Evolutionary conservation across 306 rosid species (phyloP).

Genomic region (Acacia acuminata): DNA sequence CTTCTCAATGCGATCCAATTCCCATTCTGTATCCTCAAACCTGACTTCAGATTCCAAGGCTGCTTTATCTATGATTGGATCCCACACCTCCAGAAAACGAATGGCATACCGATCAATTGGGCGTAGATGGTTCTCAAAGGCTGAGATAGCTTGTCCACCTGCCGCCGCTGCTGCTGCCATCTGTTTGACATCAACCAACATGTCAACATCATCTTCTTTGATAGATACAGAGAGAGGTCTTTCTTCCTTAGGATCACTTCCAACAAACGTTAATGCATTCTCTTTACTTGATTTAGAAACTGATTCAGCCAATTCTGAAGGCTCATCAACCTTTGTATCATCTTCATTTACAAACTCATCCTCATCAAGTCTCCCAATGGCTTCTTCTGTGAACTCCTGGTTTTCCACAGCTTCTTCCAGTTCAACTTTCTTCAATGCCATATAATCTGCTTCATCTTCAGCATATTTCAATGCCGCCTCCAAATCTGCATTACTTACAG

Average conservation of each 20-base stretch:
- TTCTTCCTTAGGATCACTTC: slow-evolving; percentile 61
- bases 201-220: slow-evolving; percentile 84
- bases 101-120: slow-evolving; percentile 95
- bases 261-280: slow-evolving; percentile 43
- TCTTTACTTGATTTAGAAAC: slow-evolving; percentile 59
- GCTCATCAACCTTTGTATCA: slow-evolving; percentile 73
- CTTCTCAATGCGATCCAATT: slow-evolving; percentile 90
- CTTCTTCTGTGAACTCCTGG: slow-evolving; percentile 97
- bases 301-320: slow-evolving; percentile 57
- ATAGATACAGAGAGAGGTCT: slow-evolving; percentile 48
- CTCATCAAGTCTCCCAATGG: slow-evolving; percentile 89
- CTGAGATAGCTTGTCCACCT: slow-evolving; percentile 82
- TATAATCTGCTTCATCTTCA: slow-evolving; percentile 98
- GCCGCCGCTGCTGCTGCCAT: slow-evolving; percentile 98
- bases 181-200: slow-evolving; percentile 93
- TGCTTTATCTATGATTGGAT: slow-evolving; percentile 88
- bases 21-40: slow-evolving; percentile 98
- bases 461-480: slow-evolving; percentile 91
- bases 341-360: slow-evolving; percentile 90
- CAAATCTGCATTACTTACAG: slow-evolving; percentile 81
- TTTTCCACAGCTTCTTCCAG: slow-evolving; percentile 97
- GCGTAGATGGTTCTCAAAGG: slow-evolving; percentile 83
- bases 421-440: slow-evolving; percentile 95
- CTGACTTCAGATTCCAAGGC: slow-evolving; percentile 82
- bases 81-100: slow-evolving; percentile 95